These are phyloP conservation scores for Fomitopsis serialis DNA, from an alignment of 768 basidiomycete genomes.

Conservation along the genomic window DNA sequence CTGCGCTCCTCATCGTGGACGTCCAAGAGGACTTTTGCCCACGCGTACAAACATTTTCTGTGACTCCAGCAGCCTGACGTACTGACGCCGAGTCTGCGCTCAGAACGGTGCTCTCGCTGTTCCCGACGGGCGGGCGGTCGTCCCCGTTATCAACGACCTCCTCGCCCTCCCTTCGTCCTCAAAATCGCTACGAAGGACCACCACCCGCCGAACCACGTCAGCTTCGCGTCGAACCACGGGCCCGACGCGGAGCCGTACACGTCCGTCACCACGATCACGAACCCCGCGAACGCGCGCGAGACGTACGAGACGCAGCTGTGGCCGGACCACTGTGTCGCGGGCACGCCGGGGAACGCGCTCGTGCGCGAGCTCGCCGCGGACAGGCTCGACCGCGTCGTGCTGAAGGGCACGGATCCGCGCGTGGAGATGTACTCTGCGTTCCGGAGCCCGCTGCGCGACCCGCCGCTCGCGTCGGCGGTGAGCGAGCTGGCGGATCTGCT, in stretches of 20 bases:
- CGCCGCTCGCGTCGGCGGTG: constrained; percentile 43
- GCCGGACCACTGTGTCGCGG: constrained; percentile 76
- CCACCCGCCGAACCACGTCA: constrained; percentile 61
- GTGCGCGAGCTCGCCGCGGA: constrained; percentile 44
- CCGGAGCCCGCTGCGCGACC: constrained; percentile 29
- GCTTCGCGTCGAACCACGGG: constrained; percentile 56
- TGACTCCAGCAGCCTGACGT: neutral
- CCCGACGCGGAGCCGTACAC: constrained; percentile 30
- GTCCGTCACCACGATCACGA: constrained; percentile 33
- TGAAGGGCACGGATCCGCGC: constrained; percentile 50
- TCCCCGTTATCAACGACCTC: constrained; percentile 52
- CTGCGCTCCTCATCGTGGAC: constrained; percentile 69
- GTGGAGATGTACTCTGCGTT: constrained; percentile 86
- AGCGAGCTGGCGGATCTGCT: constrained; percentile 45
- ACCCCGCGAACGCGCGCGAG: constrained; percentile 26
- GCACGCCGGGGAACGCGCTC: constrained; percentile 54
- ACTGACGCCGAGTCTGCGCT: neutral
- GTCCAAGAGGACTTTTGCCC: constrained; percentile 81
- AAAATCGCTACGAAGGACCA: constrained; percentile 54
- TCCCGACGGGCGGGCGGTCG: constrained; percentile 49
- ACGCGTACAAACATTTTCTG: constrained; percentile 12
- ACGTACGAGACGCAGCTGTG: constrained; percentile 43
- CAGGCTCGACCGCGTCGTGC: constrained; percentile 37
- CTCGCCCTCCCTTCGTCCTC: constrained; percentile 49
- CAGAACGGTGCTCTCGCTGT: constrained; percentile 66